Evolutionary conservation across 345 rosid genomes (phyloP).

Genomic region (Citrus mangshanensis): DNA sequence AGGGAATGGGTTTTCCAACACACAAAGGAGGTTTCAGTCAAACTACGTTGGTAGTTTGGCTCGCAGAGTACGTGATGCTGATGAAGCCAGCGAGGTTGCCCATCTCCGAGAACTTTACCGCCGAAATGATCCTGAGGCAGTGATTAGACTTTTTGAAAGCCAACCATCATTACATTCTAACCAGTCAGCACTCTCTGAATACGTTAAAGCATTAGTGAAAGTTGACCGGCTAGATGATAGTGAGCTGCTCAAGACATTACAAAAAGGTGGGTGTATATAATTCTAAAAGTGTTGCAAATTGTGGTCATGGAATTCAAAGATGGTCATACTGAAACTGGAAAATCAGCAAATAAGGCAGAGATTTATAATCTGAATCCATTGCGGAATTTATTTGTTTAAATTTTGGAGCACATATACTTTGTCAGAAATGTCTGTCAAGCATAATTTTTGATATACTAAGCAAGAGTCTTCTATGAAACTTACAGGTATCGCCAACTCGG

Average conservation of each 20-base stretch:
- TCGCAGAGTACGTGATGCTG: conserved; percentile 71
- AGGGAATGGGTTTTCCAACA: conserved; percentile 31
- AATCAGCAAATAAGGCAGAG: background rate
- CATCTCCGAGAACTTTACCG: conserved; percentile 69
- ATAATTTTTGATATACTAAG: background rate
- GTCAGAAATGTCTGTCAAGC: background rate
- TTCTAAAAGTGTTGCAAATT: background rate
- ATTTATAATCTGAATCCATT: background rate
- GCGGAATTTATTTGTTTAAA: background rate
- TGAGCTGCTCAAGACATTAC: conserved; percentile 74
- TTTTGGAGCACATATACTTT: background rate
- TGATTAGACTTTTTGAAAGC: conserved; percentile 78
- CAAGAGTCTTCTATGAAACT: background rate
- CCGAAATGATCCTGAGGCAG: conserved; percentile 85
- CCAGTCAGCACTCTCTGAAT: conserved; percentile 67
- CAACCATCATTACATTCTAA: conserved; percentile 69
- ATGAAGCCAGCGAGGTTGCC: conserved; percentile 66
- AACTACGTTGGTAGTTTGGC: conserved; percentile 76
- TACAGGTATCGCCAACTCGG: conserved; percentile 53
- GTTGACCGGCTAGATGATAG: conserved; percentile 85
- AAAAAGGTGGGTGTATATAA: conserved; percentile 55
- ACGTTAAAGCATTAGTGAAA: conserved; percentile 84
- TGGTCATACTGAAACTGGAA: background rate
- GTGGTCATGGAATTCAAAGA: background rate
- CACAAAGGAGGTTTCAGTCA: conserved; percentile 50